Evolutionary conservation across 2,329 filamentous ascomycete species (phyloP).

Genomic region (Intubia oerlemansii): DNA sequence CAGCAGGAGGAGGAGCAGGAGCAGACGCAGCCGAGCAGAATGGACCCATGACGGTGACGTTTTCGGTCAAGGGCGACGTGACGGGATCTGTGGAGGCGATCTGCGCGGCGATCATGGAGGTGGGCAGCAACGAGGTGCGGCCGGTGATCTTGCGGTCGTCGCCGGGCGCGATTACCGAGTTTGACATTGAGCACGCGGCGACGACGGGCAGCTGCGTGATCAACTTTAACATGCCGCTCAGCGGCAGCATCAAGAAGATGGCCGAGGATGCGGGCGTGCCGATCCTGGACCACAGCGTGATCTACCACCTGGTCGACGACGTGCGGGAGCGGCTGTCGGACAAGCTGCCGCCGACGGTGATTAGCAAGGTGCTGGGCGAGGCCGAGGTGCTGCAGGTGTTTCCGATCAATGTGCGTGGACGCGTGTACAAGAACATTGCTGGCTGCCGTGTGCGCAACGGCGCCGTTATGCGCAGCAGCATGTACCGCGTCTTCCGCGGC

Average conservation of each 20-base stretch:
- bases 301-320: conserved; percentile 60
- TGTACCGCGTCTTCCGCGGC: conserved; percentile 50
- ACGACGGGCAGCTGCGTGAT: conserved; percentile 56
- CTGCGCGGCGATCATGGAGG: conserved; percentile 48
- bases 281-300: conserved; percentile 71
- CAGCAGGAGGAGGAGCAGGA: conserved; percentile 12
- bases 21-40: conserved; percentile 5
- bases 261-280: conserved; percentile 52
- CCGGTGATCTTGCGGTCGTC: conserved; percentile 56
- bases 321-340: conserved; percentile 47
- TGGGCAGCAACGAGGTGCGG: conserved; percentile 70
- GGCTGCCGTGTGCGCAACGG: conserved; percentile 81
- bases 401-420: conserved; percentile 57
- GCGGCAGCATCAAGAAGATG: conserved; percentile 42
- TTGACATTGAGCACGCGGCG: conserved; percentile 72
- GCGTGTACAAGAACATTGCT: conserved; percentile 53
- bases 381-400: conserved; percentile 73
- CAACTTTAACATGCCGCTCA: conserved; percentile 62
- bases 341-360: conserved; percentile 44
- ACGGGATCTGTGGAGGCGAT: conserved; percentile 88
- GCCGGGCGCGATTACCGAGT: conserved; percentile 64
- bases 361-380: conserved; percentile 59
- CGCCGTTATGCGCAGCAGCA: conserved; percentile 36
- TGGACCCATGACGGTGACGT: conserved; percentile 40
- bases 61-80: conserved; percentile 84